Percentiles rank a stretch among this genome's conserved stretches.
phyloP scores from a whole-genome alignment of 2,329 filamentous ascomycete species.

The Cladosporium halotolerans region DNA sequence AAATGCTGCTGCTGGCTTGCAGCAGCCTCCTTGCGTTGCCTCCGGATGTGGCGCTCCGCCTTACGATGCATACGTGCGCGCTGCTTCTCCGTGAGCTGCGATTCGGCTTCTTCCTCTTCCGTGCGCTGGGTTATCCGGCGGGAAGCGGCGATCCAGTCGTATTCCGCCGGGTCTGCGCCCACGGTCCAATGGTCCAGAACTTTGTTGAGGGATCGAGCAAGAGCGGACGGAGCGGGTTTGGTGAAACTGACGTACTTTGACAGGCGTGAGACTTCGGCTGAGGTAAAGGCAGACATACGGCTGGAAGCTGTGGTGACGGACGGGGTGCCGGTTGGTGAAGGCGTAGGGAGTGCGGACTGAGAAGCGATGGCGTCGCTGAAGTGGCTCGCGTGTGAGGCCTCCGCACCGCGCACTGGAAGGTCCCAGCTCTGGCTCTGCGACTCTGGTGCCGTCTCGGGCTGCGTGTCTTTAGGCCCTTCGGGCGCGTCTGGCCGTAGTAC shows the following conservation, averaged over 20 bases:
- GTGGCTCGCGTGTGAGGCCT: not conserved
- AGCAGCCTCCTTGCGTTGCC: constrained; percentile 35
- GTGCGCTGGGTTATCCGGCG: constrained; percentile 20
- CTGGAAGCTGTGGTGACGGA: constrained; percentile 22
- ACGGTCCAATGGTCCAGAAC: constrained; percentile 38
- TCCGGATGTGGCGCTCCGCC: constrained; percentile 35
- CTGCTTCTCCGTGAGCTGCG: constrained; percentile 32
- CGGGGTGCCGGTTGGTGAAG: constrained; percentile 27
- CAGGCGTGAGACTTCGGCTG: constrained; percentile 30
- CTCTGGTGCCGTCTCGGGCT: not conserved
- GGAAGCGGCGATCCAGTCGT: constrained; percentile 36
- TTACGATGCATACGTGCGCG: constrained; percentile 32
- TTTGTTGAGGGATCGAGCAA: constrained; percentile 30
- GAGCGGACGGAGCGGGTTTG: constrained; percentile 18
- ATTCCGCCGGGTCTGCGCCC: constrained; percentile 33
- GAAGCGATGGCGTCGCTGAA: not conserved
- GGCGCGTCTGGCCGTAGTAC: constrained; percentile 13
- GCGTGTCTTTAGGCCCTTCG: constrained; percentile 1
- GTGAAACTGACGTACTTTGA: constrained; percentile 31
- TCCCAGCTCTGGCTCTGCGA: constrained; percentile 6
- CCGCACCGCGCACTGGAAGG: constrained; percentile 9
- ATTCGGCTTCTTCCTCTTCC: constrained; percentile 30
- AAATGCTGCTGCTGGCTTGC: constrained; percentile 20
- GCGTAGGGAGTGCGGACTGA: constrained; percentile 23
- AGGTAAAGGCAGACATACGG: constrained; percentile 20